phyloP scores from a whole-genome alignment of 805 yeast species.

The Peterozyma xylosa region DNA sequence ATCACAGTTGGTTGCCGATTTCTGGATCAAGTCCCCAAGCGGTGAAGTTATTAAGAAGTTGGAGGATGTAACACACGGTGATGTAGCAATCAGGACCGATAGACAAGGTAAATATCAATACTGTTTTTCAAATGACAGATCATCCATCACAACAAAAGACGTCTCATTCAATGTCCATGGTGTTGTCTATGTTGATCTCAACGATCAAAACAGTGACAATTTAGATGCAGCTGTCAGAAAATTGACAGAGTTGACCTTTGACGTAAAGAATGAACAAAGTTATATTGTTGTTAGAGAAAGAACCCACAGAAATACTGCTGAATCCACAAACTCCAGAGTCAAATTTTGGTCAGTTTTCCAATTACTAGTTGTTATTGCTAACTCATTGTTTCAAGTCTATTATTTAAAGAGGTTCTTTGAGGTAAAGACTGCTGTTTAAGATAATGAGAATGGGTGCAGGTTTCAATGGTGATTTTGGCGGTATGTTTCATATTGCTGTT shows the following conservation, averaged over 20 bases:
- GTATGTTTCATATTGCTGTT: too few relatives aligned
- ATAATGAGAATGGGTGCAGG: too few relatives aligned
- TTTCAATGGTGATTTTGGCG: too few relatives aligned
- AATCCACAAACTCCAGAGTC: conserved; percentile 92
- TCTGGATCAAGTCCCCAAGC: conserved; percentile 35
- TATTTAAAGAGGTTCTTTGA: conserved; percentile 93
- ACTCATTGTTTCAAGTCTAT: conserved; percentile 88
- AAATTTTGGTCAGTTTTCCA: conserved; percentile 98
- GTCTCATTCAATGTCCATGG: conserved; percentile 95
- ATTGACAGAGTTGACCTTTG: conserved; percentile 68
- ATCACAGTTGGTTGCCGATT: conserved; percentile 61
- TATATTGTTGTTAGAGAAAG: conserved; percentile 94
- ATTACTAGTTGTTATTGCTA: conserved; percentile 73
- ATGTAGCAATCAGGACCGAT: conserved; percentile 58
- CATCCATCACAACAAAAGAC: conserved; percentile 69
- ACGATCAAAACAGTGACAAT: conserved; percentile 58
- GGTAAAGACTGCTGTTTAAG: conserved; percentile 79
- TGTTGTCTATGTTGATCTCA: conserved; percentile 75
- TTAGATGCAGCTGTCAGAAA: conserved; percentile 79
- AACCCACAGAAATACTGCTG: conserved; percentile 97
- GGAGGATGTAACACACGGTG: conserved; percentile 71
- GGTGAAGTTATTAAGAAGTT: conserved; percentile 44
- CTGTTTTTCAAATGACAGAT: conserved; percentile 87
- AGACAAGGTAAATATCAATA: conserved; percentile 70
- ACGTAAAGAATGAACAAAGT: conserved; percentile 86